Percentiles rank a stretch among this genome's conserved stretches.
Evolutionary conservation across 768 basidiomycete species (phyloP).

Genomic region (Hericium erinaceus): DNA sequence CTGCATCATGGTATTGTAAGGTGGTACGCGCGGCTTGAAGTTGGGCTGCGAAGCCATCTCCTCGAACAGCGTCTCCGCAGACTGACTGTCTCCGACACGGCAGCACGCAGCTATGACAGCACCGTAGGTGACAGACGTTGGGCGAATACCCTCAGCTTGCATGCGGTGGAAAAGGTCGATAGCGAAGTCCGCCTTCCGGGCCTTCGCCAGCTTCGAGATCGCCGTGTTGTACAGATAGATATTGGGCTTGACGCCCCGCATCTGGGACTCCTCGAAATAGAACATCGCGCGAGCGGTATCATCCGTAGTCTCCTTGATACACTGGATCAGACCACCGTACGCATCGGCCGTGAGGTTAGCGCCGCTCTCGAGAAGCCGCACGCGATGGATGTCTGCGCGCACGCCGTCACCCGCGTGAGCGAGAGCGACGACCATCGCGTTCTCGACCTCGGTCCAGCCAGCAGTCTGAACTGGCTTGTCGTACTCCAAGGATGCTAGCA

Average conservation of each 20-base stretch:
- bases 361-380: conserved; percentile 67
- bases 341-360: conserved; percentile 79
- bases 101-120: conserved; percentile 92
- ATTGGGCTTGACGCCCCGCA: conserved; percentile 63
- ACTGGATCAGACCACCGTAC: conserved; percentile 83
- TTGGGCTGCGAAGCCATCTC: conserved; percentile 72
- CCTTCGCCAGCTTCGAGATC: conserved; percentile 92
- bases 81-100: conserved; percentile 77
- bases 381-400: conserved; percentile 72
- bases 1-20: conserved; percentile 99
- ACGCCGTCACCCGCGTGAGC: conserved; percentile 77
- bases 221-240: conserved; percentile 94
- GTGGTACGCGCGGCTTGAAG: conserved; percentile 86
- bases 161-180: conserved; percentile 83
- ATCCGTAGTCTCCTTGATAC: conserved; percentile 91
- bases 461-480: conserved; percentile 38
- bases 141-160: conserved; percentile 52
- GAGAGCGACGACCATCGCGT: conserved; percentile 80
- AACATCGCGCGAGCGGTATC: conserved; percentile 82
- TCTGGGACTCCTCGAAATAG: conserved; percentile 72
- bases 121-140: conserved; percentile 89
- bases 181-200: conserved; percentile 86
- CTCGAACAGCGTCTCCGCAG: conserved; percentile 73
- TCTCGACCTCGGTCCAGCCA: conserved; percentile 75
- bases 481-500: conserved; percentile 38